phyloP scores from a whole-genome alignment of 495 filamentous ascomycete species.

The Articulospora tetracladia region DNA sequence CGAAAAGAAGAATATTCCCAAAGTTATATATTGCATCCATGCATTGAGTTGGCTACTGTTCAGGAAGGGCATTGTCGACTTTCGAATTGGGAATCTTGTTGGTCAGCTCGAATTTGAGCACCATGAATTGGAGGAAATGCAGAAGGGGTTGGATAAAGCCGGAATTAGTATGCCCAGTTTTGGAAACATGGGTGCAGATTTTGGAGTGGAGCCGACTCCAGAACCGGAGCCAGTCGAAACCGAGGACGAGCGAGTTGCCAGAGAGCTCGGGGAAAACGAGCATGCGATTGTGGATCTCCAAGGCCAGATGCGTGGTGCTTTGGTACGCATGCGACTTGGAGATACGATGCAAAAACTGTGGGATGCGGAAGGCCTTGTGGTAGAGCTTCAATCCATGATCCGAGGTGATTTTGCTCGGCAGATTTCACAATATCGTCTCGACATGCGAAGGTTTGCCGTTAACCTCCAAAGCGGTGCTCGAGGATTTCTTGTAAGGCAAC shows the following conservation, averaged over 20 bases:
- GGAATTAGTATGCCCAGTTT: slow-evolving; percentile 97
- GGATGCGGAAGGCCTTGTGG: slow-evolving; percentile 74
- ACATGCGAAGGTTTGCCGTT: slow-evolving; percentile 73
- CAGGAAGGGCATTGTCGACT: slow-evolving; percentile 89
- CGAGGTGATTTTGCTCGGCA: slow-evolving; percentile 69
- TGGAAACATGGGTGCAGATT: slow-evolving; percentile 91
- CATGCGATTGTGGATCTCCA: slow-evolving; percentile 73
- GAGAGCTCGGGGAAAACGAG: slow-evolving; percentile 78
- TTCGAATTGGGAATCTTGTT: slow-evolving; percentile 97
- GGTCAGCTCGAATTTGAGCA: slow-evolving; percentile 97
- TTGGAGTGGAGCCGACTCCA: slow-evolving; percentile 68
- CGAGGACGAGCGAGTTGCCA: slow-evolving; percentile 83
- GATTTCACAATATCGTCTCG: slow-evolving; percentile 70
- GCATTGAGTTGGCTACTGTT: slow-evolving; percentile 94
- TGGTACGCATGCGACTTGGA: slow-evolving; percentile 73
- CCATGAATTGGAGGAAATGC: slow-evolving; percentile 93
- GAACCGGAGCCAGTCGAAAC: slow-evolving; percentile 74
- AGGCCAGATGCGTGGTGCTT: slow-evolving; percentile 77
- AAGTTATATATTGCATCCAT: slow-evolving; percentile 98
- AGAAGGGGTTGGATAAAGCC: slow-evolving; percentile 92
- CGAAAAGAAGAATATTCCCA: slow-evolving; percentile 99
- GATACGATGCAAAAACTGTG: slow-evolving; percentile 85
- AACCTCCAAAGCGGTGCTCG: slow-evolving; percentile 74
- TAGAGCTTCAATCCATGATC: slow-evolving; percentile 79
- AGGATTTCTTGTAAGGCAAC: slow-evolving; percentile 72